Percentiles rank a stretch among this genome's conserved stretches.
These are phyloP conservation scores for Neoascochyta sp. DNA, from an alignment of 2,329 filamentous ascomycete species.

Conservation along the genomic window DNA sequence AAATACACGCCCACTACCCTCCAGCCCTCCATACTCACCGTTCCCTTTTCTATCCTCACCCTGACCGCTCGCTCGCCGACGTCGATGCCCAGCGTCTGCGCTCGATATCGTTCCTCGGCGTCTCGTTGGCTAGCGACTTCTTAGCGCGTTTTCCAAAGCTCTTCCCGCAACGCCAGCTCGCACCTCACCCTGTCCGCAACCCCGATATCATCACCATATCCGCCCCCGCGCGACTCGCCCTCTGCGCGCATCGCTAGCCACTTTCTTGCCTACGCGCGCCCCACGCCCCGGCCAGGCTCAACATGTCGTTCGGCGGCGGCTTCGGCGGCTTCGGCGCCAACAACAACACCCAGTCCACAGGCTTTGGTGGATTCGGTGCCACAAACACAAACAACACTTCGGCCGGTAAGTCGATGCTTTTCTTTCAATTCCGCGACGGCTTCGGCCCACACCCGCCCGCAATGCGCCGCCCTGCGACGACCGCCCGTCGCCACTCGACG, in stretches of 20 bases:
- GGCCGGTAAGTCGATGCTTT: constrained; percentile 51
- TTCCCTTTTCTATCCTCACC: no score
- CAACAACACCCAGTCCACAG: constrained; percentile 29
- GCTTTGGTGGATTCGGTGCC: constrained; percentile 44
- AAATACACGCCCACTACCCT: constrained; percentile 2
- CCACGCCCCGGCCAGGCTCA: constrained; percentile 20
- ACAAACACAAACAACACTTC: constrained; percentile 31
- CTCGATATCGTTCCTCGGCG: constrained; percentile 5
- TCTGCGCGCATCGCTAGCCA: constrained; percentile 19
- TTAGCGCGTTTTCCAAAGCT: constrained; percentile 35
- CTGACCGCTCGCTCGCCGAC: constrained; percentile 17
- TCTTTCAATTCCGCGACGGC: constrained; percentile 10
- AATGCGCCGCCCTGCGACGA: constrained; percentile 28
- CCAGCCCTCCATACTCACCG: no score
- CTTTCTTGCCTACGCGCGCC: constrained; percentile 19
- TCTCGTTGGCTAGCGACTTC: constrained; percentile 12
- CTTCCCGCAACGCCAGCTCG: constrained; percentile 4
- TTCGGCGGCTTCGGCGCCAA: constrained; percentile 46
- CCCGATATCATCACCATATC: constrained; percentile 13
- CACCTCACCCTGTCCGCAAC: constrained; percentile 15
- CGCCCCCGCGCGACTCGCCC: constrained; percentile 17
- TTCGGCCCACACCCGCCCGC: constrained; percentile 24
- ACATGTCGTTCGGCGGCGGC: constrained; percentile 50
- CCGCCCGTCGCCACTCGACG: constrained; percentile 24
- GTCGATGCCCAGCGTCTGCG: constrained; percentile 22